Base-by-base conservation (phyloP, 768 basidiomycete genomes). In the Trametes villosa region DNA sequence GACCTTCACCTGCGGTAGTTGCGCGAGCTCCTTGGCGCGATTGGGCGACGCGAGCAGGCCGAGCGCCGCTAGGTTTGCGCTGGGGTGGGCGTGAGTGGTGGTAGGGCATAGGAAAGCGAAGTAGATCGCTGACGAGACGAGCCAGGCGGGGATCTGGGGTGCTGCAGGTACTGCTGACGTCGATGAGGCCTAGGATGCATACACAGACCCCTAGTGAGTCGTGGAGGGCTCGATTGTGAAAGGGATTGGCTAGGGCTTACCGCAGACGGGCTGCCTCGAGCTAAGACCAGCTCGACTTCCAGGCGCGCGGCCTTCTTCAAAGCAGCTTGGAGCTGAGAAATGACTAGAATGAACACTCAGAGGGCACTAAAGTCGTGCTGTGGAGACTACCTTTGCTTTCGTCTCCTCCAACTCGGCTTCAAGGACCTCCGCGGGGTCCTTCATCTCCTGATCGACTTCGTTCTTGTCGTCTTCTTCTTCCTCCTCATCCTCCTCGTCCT, bases 1-100 rank as follows among this genome's bases (percentile, higher is more conserved):
- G 17, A 72, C 63, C 11, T 70, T 52, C 29, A 74, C 67, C n/a
- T 64, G 34, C 15, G 69, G 69, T 8, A 74, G 63, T 7, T 34
- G 26, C 3, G 65, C 49, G 11, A 77, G 62, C 34, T 64, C 60
- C 17, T 60, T 56, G 20, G 59, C 67, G 22, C 75, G 71, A 1
- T 54, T 40, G 15, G 48, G 30, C 7, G 71, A 70, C n/a, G 56
- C n/a, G 8, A 40, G 60, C 13, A 54, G 55, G 4, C 38, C 60
- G 33, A 50, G 47, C 9, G 20, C 29, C 2, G 53, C 20, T 8
- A 61, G 34, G 41, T 61, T 36, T 4, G 51, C 9, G 9, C 44
- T 45, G 42, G 7, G n/a, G n/a, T n/a, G n/a, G n/a, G n/a, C n/a
- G n/a, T n/a, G n/a, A n/a, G n/a, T n/a, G n/a, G n/a, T n/a, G n/a